These are phyloP conservation scores for Trichoderma parareesei DNA, from an alignment of 495 filamentous ascomycete species.

Conservation along the genomic window DNA sequence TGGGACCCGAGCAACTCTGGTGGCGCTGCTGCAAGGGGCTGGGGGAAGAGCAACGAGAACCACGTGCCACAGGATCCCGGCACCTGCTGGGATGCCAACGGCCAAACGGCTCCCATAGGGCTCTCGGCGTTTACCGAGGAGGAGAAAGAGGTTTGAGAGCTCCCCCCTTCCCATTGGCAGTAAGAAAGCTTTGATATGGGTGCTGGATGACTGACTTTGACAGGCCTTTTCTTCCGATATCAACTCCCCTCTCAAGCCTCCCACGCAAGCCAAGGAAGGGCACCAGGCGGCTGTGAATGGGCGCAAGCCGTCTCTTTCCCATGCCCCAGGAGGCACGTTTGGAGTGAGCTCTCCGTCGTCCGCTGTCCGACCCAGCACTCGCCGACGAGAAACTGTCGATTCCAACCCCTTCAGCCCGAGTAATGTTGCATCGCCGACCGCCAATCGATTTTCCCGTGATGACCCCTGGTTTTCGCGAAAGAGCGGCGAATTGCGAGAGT, in stretches of 20 bases:
- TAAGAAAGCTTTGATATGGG: constrained; percentile 8
- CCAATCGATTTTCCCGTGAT: constrained; percentile 40
- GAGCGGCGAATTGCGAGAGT: constrained; percentile 50
- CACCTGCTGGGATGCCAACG: constrained; percentile 82
- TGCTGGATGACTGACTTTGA: not conserved
- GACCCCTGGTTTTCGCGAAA: constrained; percentile 62
- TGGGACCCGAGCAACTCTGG: constrained; percentile 69
- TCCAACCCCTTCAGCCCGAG: constrained; percentile 55
- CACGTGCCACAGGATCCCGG: constrained; percentile 55
- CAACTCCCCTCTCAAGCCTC: constrained; percentile 87
- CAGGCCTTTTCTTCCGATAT: constrained; percentile 76
- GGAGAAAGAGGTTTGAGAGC: constrained; percentile 65
- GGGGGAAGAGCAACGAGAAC: constrained; percentile 68
- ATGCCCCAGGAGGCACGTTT: constrained; percentile 36
- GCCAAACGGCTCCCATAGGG: constrained; percentile 62
- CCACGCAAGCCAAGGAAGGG: constrained; percentile 67
- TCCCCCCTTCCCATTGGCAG: constrained; percentile 14
- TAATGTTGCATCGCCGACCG: constrained; percentile 41
- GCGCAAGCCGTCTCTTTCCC: constrained; percentile 71
- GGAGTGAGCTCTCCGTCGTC: constrained; percentile 54
- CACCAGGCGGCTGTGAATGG: constrained; percentile 46
- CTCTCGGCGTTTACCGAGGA: constrained; percentile 70
- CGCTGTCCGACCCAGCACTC: constrained; percentile 55
- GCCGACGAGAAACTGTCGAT: constrained; percentile 85
- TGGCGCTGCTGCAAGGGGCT: constrained; percentile 53